Evolutionary conservation across 2,329 filamentous ascomycete species (phyloP), one percentile per base, ranked within the genome.

Genomic region (Trichothecium roseum): DNA sequence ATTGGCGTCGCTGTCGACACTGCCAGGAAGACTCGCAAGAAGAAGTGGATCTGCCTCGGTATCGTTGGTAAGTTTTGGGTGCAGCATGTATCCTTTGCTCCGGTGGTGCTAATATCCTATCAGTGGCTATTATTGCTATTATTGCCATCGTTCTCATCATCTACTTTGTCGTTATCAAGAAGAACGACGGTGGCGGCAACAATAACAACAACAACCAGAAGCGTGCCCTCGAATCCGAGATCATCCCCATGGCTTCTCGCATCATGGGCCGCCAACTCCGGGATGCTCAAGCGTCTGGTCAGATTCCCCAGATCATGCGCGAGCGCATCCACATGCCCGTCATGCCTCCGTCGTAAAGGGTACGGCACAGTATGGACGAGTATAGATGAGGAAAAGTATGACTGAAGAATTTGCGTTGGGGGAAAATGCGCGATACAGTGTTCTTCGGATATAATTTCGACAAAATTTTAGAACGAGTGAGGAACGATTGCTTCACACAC

Each of bases 31-130:
- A 84, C 82, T 34, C 74, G 84, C 47, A 84, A 78, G 66, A 94
- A 93, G 86, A 95, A 95, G 82, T 95, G 87, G 88, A 88, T 84
- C 56, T 94, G 87, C 68, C 63, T 94, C 47, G 78, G 81, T 50
- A 85, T 95, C 51, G 64, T 69, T 48, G 63, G 72, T 76, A 65
- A 47, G 72, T 52, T 15, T 22, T n/a, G 24, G 4, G 16, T 24
- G 15, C 6, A 6, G 6, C 9, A n/a, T 18, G 4, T 30, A 20
- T 13, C 8, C 4, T 22, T 14, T 12, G 14, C 22, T 16, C 5
- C 22, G 22, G 12, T 12, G 22, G 18, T 36, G 35, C 35, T 36
- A 36, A 36, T 18, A 22, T 18, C 34, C 28, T 31, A n/a, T 8
- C 24, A 22, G 34, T 75, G 30, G 54, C 57, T 33, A 72, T 77